phyloP scores from a whole-genome alignment of 2,329 filamentous ascomycete genomes.

The Pseudogymnoascus sp. region DNA sequence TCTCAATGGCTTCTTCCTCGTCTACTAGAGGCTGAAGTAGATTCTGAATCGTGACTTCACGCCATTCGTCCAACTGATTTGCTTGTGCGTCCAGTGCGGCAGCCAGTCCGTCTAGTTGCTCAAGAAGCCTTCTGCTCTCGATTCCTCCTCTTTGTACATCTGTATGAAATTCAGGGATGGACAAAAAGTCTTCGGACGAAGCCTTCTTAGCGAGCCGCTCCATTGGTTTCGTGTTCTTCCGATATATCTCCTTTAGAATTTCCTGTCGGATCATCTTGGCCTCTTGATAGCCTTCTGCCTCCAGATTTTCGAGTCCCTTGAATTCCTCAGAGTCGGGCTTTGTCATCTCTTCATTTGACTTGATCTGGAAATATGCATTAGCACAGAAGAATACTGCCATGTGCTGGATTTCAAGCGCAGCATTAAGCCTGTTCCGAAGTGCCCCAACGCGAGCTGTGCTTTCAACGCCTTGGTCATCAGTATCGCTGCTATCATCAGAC shows the following conservation, averaged over 20 bases:
- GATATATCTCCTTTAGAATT: slow-evolving; percentile 53
- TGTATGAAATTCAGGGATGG: slow-evolving; percentile 52
- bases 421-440: slow-evolving; percentile 57
- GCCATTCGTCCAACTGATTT: slow-evolving; percentile 62
- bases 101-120: slow-evolving; percentile 57
- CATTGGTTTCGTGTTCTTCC: slow-evolving; percentile 58
- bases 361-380: slow-evolving; percentile 77
- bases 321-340: slow-evolving; percentile 59
- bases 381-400: slow-evolving; percentile 76
- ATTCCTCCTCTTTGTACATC: slow-evolving; percentile 53
- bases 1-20: slow-evolving; percentile 64
- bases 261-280: slow-evolving; percentile 73
- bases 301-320: slow-evolving; percentile 55
- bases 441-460: slow-evolving; percentile 40
- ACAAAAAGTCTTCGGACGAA: slow-evolving; percentile 45
- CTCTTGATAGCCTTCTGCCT: slow-evolving; percentile 63
- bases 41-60: slow-evolving; percentile 61
- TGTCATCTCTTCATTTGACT: slow-evolving; percentile 57
- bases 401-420: slow-evolving; percentile 70
- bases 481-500: slow-evolving; percentile 19
- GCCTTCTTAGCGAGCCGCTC: slow-evolving; percentile 46
- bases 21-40: slow-evolving; percentile 72
- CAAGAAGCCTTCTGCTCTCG: slow-evolving; percentile 58
- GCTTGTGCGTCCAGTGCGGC: slow-evolving; percentile 64
- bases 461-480: slow-evolving; percentile 22